Conservation (phyloP, 371 early-diverging fungal species). For the Syncephalastrum sp. region DNA sequence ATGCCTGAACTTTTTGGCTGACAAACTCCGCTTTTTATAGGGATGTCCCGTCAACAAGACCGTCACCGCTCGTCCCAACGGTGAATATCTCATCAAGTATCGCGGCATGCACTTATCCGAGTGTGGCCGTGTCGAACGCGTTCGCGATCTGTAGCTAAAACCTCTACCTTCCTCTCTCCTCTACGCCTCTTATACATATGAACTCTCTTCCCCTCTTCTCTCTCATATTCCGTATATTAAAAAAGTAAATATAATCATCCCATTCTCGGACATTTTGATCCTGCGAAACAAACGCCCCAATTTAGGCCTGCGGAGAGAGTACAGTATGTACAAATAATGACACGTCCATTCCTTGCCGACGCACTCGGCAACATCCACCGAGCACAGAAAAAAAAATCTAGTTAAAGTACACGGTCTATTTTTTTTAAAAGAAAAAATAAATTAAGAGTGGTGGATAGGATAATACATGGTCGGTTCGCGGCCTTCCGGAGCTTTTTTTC, state of each 20-base stretch:
- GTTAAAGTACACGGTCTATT: no score
- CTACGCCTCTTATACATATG: no score
- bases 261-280: background rate
- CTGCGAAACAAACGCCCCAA: background rate
- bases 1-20: conserved; percentile 35
- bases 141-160: conserved; percentile 35
- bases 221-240: no score
- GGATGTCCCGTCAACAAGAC: conserved; percentile 65
- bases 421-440: no score
- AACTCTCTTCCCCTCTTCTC: no score
- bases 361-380: no score
- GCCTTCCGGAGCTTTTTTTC: background rate
- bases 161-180: background rate
- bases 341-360: background rate
- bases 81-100: conserved; percentile 62
- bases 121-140: conserved; percentile 49
- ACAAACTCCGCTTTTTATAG: conserved; percentile 13
- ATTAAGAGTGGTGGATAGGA: no score
- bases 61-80: conserved; percentile 57
- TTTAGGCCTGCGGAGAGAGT: no score
- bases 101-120: conserved; percentile 59
- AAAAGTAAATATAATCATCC: no score
- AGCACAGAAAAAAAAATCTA: background rate
- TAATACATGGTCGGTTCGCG: no score
- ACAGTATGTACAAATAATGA: no score